A percentile compares a stretch with the other conserved stretches of the same genome.
Evolutionary conservation across 108 stramenopile species (phyloP).

Genomic region (Cyclostephanos tholiformis): DNA sequence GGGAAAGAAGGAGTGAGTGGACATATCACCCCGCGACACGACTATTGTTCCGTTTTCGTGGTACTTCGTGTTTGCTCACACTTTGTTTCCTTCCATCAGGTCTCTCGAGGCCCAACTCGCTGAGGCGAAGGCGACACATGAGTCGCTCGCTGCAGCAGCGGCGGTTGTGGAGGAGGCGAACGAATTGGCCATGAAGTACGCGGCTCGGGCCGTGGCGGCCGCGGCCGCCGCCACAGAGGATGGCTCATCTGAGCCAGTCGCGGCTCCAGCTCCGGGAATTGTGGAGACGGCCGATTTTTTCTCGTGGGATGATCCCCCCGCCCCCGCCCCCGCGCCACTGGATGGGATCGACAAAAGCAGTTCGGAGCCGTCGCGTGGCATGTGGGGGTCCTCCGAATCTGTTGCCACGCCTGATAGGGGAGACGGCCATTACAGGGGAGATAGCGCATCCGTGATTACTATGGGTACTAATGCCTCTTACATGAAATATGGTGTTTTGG

Average conservation of each 20-base stretch:
- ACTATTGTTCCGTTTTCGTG: background rate
- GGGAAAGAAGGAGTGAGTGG: slow-evolving; percentile 75
- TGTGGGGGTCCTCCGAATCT: background rate
- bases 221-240: slow-evolving; percentile 23
- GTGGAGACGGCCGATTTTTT: slow-evolving; percentile 39
- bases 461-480: no score
- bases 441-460: slow-evolving; percentile 8
- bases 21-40: background rate
- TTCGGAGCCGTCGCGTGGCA: slow-evolving; percentile 3
- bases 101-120: slow-evolving; percentile 30
- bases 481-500: no score
- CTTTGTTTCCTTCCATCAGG: slow-evolving; percentile 4
- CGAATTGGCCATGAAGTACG: slow-evolving; percentile 46
- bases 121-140: slow-evolving; percentile 32
- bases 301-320: slow-evolving; percentile 43
- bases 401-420: background rate
- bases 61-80: background rate
- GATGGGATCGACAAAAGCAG: slow-evolving; percentile 3
- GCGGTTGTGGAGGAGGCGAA: slow-evolving; percentile 73
- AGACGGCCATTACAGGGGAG: background rate
- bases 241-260: slow-evolving; percentile 23
- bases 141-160: slow-evolving; percentile 40
- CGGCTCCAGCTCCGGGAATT: slow-evolving; percentile 12
- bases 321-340: slow-evolving; percentile 19
- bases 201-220: slow-evolving; percentile 48